Evolutionary conservation across 495 filamentous ascomycete genomes (phyloP).

Genomic region (Astrocystis sublimbata): DNA sequence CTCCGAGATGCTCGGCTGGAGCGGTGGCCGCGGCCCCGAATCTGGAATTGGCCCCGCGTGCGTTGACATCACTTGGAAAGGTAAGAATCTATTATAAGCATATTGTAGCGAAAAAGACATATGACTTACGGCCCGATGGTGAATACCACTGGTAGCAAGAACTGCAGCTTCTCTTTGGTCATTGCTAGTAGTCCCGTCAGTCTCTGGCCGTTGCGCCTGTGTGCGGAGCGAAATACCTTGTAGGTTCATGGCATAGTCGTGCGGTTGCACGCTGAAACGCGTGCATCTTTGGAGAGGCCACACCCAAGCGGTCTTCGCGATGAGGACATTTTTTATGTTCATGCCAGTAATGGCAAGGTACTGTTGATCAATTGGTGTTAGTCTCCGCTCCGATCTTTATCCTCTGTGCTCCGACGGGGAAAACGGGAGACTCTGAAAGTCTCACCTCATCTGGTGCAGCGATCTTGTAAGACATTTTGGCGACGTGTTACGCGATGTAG

Average conservation of each 20-base stretch:
- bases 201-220: neutral
- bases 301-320: conserved; percentile 71
- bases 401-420: neutral
- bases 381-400: no score
- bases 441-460: conserved; percentile 47
- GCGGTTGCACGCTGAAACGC: conserved; percentile 63
- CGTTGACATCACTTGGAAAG: conserved; percentile 52
- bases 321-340: conserved; percentile 66
- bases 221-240: conserved; percentile 41
- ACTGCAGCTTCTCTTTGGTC: conserved; percentile 81
- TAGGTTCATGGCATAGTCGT: conserved; percentile 72
- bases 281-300: conserved; percentile 64
- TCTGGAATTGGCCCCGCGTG: conserved; percentile 44
- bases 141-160: conserved; percentile 77
- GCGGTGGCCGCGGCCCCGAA: no score
- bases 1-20: conserved; percentile 29
- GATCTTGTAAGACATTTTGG: conserved; percentile 48
- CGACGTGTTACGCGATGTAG: conserved; percentile 12
- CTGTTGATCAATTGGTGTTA: no score
- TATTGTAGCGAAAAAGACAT: neutral
- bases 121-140: conserved; percentile 66
- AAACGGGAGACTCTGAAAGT: neutral
- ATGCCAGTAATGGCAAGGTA: conserved; percentile 85
- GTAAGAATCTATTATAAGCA: neutral
- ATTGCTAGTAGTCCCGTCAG: conserved; percentile 51